Percentiles rank a stretch among this genome's conserved stretches.
Conservation (phyloP, 2,329 filamentous ascomycete species). For the Microdochium bolleyi region DNA sequence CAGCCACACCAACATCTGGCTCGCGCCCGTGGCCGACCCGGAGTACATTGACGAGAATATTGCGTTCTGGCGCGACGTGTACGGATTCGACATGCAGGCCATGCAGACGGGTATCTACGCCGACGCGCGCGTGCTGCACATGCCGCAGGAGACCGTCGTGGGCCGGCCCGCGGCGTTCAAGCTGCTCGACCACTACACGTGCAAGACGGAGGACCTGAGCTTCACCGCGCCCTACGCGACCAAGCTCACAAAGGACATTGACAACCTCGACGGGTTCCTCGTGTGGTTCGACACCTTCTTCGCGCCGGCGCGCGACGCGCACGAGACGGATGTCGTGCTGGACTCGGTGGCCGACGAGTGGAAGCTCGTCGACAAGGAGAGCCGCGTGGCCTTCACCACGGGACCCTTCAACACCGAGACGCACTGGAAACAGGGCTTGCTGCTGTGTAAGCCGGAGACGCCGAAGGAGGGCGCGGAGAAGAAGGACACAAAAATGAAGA, state of each 20-base stretch:
- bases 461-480: slow-evolving; percentile 29
- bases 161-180: slow-evolving; percentile 60
- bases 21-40: slow-evolving; percentile 71
- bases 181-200: slow-evolving; percentile 67
- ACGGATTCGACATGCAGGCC: slow-evolving; percentile 88
- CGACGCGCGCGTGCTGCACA: slow-evolving; percentile 70
- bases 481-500: slow-evolving; percentile 37
- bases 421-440: slow-evolving; percentile 83
- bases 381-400: slow-evolving; percentile 78
- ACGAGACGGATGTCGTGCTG: slow-evolving; percentile 36
- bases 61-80: slow-evolving; percentile 84
- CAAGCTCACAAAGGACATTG: slow-evolving; percentile 51
- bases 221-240: slow-evolving; percentile 65
- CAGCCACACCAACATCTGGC: slow-evolving; percentile 73
- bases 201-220: slow-evolving; percentile 62
- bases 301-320: slow-evolving; percentile 48
- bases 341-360: slow-evolving; percentile 53
- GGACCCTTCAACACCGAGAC: slow-evolving; percentile 70
- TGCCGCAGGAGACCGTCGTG: slow-evolving; percentile 52
- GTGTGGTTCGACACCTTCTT: slow-evolving; percentile 97
- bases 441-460: slow-evolving; percentile 48
- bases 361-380: slow-evolving; percentile 23
- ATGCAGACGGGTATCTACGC: slow-evolving; percentile 81
- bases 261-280: slow-evolving; percentile 75
- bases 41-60: slow-evolving; percentile 73